These are phyloP conservation scores for Ambrosiella cleistominuta DNA, from an alignment of 2,329 filamentous ascomycete genomes.

Conservation along the genomic window DNA sequence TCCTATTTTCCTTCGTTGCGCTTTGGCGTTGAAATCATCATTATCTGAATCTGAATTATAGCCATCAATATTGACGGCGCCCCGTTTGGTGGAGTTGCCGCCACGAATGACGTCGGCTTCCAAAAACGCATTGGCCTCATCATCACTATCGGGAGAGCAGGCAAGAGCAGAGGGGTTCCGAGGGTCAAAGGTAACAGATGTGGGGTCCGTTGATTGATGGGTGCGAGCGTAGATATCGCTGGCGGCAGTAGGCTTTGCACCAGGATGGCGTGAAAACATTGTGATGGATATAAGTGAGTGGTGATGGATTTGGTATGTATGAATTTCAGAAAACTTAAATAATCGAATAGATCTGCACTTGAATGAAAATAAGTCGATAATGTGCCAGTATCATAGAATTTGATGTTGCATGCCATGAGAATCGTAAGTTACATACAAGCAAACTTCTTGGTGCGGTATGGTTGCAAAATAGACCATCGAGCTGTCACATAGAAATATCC, in stretches of 20 bases:
- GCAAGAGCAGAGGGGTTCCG: conserved; percentile 88
- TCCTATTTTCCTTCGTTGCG: conserved; percentile 36
- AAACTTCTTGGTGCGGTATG: too few species aligned
- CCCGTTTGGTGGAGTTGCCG: conserved; percentile 61
- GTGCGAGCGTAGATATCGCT: conserved; percentile 66
- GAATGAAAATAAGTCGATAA: neutral
- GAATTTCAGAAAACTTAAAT: neutral
- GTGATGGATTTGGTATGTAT: neutral
- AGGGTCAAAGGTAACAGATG: conserved; percentile 75
- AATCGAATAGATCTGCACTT: neutral
- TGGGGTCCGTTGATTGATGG: conserved; percentile 30
- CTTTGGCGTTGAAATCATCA: conserved; percentile 67
- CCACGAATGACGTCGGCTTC: conserved; percentile 88
- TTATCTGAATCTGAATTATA: conserved; percentile 91
- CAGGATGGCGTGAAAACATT: conserved; percentile 42
- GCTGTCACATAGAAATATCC: too few species aligned
- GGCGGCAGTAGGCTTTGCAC: conserved; percentile 64
- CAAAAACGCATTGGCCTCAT: conserved; percentile 51
- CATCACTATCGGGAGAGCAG: conserved; percentile 50
- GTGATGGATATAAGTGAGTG: neutral
- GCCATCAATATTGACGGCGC: conserved; percentile 88
- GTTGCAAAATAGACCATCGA: too few species aligned
- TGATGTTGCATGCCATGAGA: too few species aligned
- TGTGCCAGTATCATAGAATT: neutral
- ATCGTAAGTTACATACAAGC: too few species aligned